phyloP scores from a whole-genome alignment of 2,329 filamentous ascomycete species.

The Lachnellula hyalina region DNA sequence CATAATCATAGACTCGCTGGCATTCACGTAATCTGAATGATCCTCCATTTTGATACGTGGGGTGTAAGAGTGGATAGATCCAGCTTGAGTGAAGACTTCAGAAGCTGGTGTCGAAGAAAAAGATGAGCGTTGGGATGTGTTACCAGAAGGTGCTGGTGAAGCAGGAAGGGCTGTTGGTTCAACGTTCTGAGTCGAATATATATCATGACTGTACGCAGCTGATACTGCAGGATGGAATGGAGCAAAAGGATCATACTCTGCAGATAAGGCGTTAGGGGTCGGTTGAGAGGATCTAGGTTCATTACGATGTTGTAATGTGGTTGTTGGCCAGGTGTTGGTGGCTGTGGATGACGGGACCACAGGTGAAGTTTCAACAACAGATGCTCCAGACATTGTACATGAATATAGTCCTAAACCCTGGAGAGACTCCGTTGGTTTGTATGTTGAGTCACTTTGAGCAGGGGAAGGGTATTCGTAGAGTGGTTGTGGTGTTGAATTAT shows the following conservation, averaged over 20 bases:
- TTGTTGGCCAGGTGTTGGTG: slow-evolving; percentile 26
- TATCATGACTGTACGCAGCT: slow-evolving; percentile 41
- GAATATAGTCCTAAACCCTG: slow-evolving; percentile 29
- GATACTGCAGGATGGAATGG: slow-evolving; percentile 40
- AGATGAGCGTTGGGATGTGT: slow-evolving; percentile 30
- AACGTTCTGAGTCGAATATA: slow-evolving; percentile 39
- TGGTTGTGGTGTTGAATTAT: slow-evolving; percentile 25
- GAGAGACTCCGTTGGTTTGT: slow-evolving; percentile 25
- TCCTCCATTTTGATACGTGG: slow-evolving; percentile 32
- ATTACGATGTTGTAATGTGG: slow-evolving; percentile 20
- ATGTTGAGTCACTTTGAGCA: slow-evolving; percentile 29
- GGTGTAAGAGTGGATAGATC: slow-evolving; percentile 26
- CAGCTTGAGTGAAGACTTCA: slow-evolving; percentile 28
- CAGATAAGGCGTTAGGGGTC: slow-evolving; percentile 40
- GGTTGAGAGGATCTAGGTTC: slow-evolving; percentile 25
- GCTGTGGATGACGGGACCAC: slow-evolving; percentile 18
- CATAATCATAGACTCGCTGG: slow-evolving; percentile 22
- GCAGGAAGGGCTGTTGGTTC: slow-evolving; percentile 29
- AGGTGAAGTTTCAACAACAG: slow-evolving; percentile 20
- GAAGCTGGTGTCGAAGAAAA: slow-evolving; percentile 31
- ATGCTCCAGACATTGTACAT: slow-evolving; percentile 27
- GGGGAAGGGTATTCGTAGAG: slow-evolving; percentile 32
- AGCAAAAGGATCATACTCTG: slow-evolving; percentile 48
- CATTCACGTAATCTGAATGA: slow-evolving; percentile 23
- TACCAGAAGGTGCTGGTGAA: slow-evolving; percentile 28